Evolutionary conservation across 352 stramenopile genomes (phyloP).

Genomic region (Pythium myriotylum): DNA sequence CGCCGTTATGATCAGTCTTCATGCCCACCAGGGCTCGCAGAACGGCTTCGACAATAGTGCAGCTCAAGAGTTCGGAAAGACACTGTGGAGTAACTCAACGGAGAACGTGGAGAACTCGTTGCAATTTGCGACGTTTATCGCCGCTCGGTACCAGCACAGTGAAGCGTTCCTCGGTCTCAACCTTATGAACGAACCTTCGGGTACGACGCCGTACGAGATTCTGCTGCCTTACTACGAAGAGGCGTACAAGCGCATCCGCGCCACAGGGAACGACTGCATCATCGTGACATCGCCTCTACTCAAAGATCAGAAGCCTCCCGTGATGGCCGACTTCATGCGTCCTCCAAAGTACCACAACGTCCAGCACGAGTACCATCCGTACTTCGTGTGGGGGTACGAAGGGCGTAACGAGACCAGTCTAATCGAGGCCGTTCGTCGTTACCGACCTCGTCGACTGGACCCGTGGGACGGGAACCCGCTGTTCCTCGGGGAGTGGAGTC

Average conservation of each 20-base stretch:
- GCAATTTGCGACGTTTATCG: conserved; percentile 41
- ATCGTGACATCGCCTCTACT: conserved; percentile 41
- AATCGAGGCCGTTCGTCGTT: no score
- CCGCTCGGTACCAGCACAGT: conserved; percentile 42
- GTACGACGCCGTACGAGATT: conserved; percentile 17
- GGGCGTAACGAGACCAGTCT: no score
- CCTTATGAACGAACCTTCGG: conserved; percentile 56
- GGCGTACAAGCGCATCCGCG: conserved; percentile 45
- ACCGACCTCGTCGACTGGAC: no score
- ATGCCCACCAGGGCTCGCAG: conserved; percentile 55
- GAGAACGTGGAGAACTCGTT: conserved; percentile 45
- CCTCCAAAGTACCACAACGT: conserved; percentile 42
- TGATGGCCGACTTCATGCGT: conserved; percentile 34
- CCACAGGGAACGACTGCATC: conserved; percentile 43
- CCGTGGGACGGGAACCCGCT: no score
- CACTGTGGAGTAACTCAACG: conserved; percentile 30
- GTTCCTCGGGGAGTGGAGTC: no score
- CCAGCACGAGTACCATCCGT: conserved; percentile 54
- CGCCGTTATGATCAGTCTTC: conserved; percentile 58
- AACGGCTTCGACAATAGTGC: conserved; percentile 59
- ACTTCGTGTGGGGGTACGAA: conserved; percentile 46
- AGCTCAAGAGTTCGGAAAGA: conserved; percentile 11
- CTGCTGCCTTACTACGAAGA: conserved; percentile 43
- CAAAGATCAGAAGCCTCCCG: conserved; percentile 30
- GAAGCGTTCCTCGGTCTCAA: conserved; percentile 50